Evolutionary conservation across 2,329 filamentous ascomycete genomes (phyloP).

Genomic region (Onygenales sp.): DNA sequence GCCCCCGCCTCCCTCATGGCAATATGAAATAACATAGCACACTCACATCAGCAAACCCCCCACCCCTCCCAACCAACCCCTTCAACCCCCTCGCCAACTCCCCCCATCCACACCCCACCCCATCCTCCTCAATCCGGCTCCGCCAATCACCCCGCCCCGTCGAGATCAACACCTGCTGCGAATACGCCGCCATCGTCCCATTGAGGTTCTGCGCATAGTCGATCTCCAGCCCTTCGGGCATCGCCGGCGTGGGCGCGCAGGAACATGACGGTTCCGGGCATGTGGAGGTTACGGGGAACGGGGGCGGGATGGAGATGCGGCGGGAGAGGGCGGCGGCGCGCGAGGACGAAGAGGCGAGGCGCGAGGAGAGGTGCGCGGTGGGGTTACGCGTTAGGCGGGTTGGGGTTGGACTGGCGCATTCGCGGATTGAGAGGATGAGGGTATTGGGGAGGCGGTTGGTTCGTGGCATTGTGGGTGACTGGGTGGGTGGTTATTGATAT

Average conservation of each 20-base stretch:
- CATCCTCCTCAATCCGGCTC: constrained; percentile 76
- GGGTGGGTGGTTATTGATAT: no score
- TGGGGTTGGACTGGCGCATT: neutral
- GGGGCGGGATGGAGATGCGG: constrained; percentile 28
- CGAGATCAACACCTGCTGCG: constrained; percentile 74
- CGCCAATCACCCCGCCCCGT: constrained; percentile 74
- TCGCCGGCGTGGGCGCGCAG: constrained; percentile 61
- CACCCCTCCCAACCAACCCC: constrained; percentile 54
- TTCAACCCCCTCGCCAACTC: constrained; percentile 58
- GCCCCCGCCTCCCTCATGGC: neutral
- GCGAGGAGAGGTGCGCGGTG: constrained; percentile 11
- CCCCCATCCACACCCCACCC: constrained; percentile 38
- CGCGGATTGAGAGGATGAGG: no score
- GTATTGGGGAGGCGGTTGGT: no score
- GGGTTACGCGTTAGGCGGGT: constrained; percentile 3
- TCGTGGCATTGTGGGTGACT: no score
- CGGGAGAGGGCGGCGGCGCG: constrained; percentile 5
- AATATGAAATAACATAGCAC: neutral
- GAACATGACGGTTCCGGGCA: constrained; percentile 71
- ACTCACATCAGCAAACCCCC: constrained; percentile 57
- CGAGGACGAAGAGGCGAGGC: neutral
- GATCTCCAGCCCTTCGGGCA: constrained; percentile 62
- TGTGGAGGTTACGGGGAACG: constrained; percentile 39
- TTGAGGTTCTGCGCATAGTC: constrained; percentile 61
- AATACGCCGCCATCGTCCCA: constrained; percentile 67